Percentiles rank a stretch among this genome's conserved stretches.
Conservation (phyloP, 176 grass and related monocot genomes). For the Eleusine indica region DNA sequence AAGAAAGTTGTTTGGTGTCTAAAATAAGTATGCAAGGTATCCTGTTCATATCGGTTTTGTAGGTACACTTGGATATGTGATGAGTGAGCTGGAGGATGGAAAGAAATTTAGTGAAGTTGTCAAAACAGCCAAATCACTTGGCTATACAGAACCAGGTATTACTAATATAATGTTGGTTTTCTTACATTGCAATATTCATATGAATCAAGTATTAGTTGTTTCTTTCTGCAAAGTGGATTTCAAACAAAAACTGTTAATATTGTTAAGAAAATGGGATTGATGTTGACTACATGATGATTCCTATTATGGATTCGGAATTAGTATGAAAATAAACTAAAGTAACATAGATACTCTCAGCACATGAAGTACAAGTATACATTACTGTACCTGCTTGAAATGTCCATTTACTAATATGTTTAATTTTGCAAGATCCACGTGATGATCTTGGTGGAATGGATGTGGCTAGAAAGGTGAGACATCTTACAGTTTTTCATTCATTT, state of each 20-base stretch:
- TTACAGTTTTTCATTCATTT: conserved; percentile 5
- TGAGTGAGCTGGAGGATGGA: conserved; percentile 90
- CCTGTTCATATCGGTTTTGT: conserved; percentile 13
- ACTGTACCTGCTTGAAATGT: conserved; percentile 15
- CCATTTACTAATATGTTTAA: conserved; percentile 27
- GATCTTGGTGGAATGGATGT: conserved; percentile 94
- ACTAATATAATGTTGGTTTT: neutral
- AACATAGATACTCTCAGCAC: neutral
- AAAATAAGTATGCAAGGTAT: neutral
- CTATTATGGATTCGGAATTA: neutral
- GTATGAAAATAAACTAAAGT: neutral
- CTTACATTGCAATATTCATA: neutral
- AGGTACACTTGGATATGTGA: conserved; percentile 96
- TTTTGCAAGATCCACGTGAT: conserved; percentile 89
- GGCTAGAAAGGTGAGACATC: conserved; percentile 78
- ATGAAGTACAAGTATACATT: neutral
- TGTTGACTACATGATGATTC: neutral
- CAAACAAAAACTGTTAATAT: neutral
- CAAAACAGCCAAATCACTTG: conserved; percentile 78
- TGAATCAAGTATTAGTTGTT: neutral
- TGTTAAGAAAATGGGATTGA: neutral
- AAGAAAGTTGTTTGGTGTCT: neutral
- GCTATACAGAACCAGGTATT: conserved; percentile 92
- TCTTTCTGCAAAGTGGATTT: conserved; percentile 9
- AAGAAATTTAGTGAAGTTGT: conserved; percentile 87